Conservation (phyloP, 805 yeast species). For the Cyberlindnera bimundalis region DNA sequence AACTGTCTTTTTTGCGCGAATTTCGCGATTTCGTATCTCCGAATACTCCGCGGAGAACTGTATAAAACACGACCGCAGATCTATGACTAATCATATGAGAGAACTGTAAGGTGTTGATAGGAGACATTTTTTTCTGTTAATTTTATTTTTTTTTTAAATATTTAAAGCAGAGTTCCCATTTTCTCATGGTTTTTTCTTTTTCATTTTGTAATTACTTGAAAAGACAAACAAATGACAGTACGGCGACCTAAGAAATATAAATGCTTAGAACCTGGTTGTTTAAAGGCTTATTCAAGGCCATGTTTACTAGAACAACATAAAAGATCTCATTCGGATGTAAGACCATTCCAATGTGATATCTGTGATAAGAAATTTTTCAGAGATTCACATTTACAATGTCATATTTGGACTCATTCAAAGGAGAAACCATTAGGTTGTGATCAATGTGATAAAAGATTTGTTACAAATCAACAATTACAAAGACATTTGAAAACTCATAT, state of each 20-base stretch:
- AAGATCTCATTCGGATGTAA: conserved; percentile 68
- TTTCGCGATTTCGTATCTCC: too few species aligned
- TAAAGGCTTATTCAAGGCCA: conserved; percentile 53
- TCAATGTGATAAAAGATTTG: conserved; percentile 58
- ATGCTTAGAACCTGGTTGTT: conserved; percentile 46
- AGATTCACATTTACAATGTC: conserved; percentile 76
- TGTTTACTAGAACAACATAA: conserved; percentile 60
- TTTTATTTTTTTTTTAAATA: neutral
- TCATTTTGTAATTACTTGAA: neutral
- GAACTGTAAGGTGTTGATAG: too few species aligned
- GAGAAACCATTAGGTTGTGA: conserved; percentile 55
- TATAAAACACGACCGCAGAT: too few species aligned
- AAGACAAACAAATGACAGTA: neutral
- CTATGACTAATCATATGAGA: too few species aligned
- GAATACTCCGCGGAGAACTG: too few species aligned
- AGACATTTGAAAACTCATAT: conserved; percentile 50
- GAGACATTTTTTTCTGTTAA: neutral
- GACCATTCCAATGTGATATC: conserved; percentile 63
- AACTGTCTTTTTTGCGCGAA: too few species aligned
- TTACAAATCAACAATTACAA: conserved; percentile 53
- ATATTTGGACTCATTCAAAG: conserved; percentile 60
- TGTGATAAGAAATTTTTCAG: conserved; percentile 66
- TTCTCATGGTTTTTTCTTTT: neutral
- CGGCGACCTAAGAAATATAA: conserved; percentile 38
- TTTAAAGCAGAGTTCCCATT: neutral